These are phyloP conservation scores for Colletotrichum eleusines DNA, from an alignment of 2,329 filamentous ascomycete species.

Conservation along the genomic window DNA sequence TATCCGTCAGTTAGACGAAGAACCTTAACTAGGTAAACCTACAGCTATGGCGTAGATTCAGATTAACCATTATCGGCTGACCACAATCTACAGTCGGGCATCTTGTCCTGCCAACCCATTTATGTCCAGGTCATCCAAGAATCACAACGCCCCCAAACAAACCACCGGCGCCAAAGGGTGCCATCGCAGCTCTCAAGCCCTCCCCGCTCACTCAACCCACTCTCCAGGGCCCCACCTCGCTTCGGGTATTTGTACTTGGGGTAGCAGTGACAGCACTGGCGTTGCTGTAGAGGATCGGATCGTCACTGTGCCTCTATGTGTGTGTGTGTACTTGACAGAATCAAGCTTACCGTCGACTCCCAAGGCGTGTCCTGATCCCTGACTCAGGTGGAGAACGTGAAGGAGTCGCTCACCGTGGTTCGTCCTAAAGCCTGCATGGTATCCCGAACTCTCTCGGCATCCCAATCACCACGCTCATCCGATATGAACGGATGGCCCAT, in stretches of 20 bases:
- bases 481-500: conserved; percentile 19
- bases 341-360: conserved; percentile 24
- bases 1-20: background rate
- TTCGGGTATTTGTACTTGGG: conserved; percentile 26
- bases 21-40: background rate
- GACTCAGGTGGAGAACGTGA: background rate
- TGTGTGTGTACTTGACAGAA: conserved; percentile 19
- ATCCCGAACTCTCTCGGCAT: conserved; percentile 19
- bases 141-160: conserved; percentile 10
- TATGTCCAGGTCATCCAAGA: conserved; percentile 27
- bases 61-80: background rate
- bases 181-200: conserved; percentile 50
- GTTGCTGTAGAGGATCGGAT: background rate
- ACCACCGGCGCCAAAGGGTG: conserved; percentile 16
- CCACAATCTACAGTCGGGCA: background rate
- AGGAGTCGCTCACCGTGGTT: conserved; percentile 12
- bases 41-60: background rate
- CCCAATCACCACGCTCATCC: conserved; percentile 25
- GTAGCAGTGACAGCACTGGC: conserved; percentile 26
- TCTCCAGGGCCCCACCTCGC: conserved; percentile 12
- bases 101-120: conserved; percentile 15
- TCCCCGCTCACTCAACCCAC: too few relatives aligned
- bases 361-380: conserved; percentile 23
- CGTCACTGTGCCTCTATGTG: background rate
- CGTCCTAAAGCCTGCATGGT: conserved; percentile 25